Conservation (phyloP, 768 basidiomycete species). For the Termitomyces bulborhizus region DNA sequence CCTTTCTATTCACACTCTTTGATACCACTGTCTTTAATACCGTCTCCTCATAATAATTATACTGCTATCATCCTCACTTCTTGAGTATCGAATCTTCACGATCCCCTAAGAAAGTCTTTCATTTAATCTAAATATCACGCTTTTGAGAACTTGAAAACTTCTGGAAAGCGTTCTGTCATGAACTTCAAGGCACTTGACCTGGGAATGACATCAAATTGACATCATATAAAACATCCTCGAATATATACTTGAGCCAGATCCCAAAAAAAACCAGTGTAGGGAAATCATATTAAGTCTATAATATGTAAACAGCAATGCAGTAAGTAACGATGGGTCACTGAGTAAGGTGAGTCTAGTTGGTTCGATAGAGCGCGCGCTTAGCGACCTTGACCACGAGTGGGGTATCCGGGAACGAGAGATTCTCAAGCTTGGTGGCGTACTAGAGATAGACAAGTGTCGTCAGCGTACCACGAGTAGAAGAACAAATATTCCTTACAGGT, state of each 20-base stretch:
- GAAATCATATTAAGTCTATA: conserved; percentile 11
- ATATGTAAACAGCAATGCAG: background rate
- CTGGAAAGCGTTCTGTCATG: background rate
- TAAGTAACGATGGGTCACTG: background rate
- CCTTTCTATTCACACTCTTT: background rate
- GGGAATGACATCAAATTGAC: background rate
- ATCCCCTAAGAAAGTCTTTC: background rate
- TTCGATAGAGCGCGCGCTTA: conserved; percentile 87
- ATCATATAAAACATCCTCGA: background rate
- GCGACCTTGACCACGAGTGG: conserved; percentile 89
- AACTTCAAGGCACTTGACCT: background rate
- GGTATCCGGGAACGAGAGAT: conserved; percentile 90
- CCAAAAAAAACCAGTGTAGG: background rate
- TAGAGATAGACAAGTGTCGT: conserved; percentile 23
- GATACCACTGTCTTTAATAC: background rate
- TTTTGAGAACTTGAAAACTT: background rate
- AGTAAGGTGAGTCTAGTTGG: conserved; percentile 52
- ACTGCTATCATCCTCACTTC: no score
- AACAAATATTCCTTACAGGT: conserved; percentile 52
- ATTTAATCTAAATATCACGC: background rate
- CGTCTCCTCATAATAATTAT: no score
- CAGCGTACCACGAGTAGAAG: conserved; percentile 2
- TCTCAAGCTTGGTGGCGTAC: conserved; percentile 90
- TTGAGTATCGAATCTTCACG: background rate
- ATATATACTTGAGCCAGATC: background rate